These are phyloP conservation scores for Colletotrichum orbiculare DNA, from an alignment of 2,329 filamentous ascomycete species.

Conservation along the genomic window DNA sequence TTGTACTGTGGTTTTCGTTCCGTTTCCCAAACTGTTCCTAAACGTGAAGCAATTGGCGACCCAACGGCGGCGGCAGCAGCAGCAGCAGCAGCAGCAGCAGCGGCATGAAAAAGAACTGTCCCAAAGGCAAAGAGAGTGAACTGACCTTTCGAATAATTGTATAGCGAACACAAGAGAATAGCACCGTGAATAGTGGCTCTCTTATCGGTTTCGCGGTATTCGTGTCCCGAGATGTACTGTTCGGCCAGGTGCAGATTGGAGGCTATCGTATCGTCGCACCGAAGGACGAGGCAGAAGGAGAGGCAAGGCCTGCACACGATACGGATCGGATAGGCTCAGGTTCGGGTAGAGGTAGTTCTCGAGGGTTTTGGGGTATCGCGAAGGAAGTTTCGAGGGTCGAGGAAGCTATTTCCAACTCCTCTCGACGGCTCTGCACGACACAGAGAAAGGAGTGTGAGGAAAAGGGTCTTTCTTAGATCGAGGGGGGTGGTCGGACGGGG, in stretches of 20 bases:
- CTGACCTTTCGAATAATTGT: slow-evolving; percentile 19
- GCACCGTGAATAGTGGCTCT: slow-evolving; percentile 23
- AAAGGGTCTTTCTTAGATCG: slow-evolving; percentile 35
- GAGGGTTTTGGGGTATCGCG: slow-evolving; percentile 2
- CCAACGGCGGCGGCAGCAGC: not conserved
- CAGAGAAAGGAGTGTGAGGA: slow-evolving; percentile 37
- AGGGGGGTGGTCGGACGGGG: slow-evolving; percentile 40
- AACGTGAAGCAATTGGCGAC: slow-evolving; percentile 10
- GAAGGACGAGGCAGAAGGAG: slow-evolving; percentile 14
- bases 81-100: not conserved
- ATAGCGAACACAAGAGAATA: slow-evolving; percentile 10
- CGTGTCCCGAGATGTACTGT: not conserved
- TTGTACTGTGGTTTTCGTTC: slow-evolving; percentile 12
- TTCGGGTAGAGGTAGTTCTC: too few species aligned
- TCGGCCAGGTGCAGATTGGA: not conserved
- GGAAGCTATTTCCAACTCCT: slow-evolving; percentile 38
- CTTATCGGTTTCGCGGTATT: slow-evolving; percentile 12
- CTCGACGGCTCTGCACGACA: slow-evolving; percentile 33
- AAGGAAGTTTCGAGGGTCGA: slow-evolving; percentile 24
- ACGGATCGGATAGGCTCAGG: not conserved
- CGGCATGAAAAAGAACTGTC: slow-evolving; percentile 2
- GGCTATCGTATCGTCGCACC: slow-evolving; percentile 15
- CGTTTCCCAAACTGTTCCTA: slow-evolving; percentile 13
- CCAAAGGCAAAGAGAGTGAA: slow-evolving; percentile 20
- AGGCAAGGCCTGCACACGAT: slow-evolving; percentile 6